phyloP scores from a whole-genome alignment of 305 asterid species.

The Rubia peregrina region DNA sequence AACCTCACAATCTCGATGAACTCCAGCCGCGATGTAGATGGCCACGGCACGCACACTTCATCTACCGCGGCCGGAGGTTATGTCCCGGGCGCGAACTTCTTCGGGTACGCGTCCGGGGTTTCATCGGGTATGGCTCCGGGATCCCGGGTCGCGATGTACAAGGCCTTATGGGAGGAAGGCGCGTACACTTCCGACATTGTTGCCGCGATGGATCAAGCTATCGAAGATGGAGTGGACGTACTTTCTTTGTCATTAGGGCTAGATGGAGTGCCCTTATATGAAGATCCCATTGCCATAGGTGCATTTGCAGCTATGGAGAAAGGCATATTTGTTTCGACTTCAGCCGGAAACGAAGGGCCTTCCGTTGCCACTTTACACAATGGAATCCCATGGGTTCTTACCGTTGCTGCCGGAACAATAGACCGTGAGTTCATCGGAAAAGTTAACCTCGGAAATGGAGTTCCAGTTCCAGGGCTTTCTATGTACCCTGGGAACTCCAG shows the following conservation, averaged over 20 bases:
- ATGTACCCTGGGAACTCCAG: constrained; percentile 29
- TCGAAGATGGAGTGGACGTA: constrained; percentile 63
- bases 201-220: constrained; percentile 75
- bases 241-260: constrained; percentile 41
- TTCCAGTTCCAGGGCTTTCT: constrained; percentile 21
- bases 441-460: constrained; percentile 21
- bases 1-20: constrained; percentile 55
- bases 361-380: constrained; percentile 17
- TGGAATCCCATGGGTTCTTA: constrained; percentile 32
- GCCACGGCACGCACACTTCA: constrained; percentile 83
- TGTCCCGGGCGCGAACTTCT: constrained; percentile 47
- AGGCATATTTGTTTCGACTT: constrained; percentile 26
- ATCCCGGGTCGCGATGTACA: constrained; percentile 69
- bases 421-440: constrained; percentile 26
- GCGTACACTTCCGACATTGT: constrained; percentile 43
- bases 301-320: constrained; percentile 30
- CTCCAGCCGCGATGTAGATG: constrained; percentile 64
- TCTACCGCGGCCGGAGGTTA: constrained; percentile 60
- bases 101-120: constrained; percentile 62
- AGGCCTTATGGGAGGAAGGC: constrained; percentile 70
- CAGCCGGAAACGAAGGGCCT: constrained; percentile 31
- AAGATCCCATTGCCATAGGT: constrained; percentile 26
- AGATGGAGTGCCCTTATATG: constrained; percentile 16
- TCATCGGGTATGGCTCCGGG: constrained; percentile 61
- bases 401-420: constrained; percentile 29